phyloP scores from a whole-genome alignment of 2,329 filamentous ascomycete species.

The Tolypocladium pustulatum region DNA sequence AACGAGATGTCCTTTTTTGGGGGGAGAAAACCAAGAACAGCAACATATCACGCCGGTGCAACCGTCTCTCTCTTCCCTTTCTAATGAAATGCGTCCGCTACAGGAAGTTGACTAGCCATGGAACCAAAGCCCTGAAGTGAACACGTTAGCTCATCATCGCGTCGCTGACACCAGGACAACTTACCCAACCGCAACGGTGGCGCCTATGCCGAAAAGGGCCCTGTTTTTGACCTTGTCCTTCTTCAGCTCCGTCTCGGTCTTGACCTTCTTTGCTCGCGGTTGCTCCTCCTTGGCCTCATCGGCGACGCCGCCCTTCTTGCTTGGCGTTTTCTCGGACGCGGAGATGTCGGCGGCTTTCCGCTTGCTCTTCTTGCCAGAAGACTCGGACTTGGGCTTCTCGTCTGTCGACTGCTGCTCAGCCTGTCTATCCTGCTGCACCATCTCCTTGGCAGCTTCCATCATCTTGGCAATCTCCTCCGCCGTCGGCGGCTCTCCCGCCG shows the following conservation, averaged over 20 bases:
- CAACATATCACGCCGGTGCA: background rate
- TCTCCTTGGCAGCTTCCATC: slow-evolving; percentile 76
- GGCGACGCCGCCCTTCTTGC: slow-evolving; percentile 25
- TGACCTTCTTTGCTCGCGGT: slow-evolving; percentile 61
- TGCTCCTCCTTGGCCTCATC: slow-evolving; percentile 26
- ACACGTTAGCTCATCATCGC: slow-evolving; percentile 5
- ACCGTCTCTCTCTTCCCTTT: background rate
- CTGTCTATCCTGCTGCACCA: slow-evolving; percentile 63
- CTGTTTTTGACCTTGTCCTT: slow-evolving; percentile 80
- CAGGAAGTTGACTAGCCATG: slow-evolving; percentile 41
- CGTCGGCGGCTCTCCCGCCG: slow-evolving; percentile 54
- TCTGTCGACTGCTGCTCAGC: slow-evolving; percentile 29
- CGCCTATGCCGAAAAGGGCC: slow-evolving; percentile 75
- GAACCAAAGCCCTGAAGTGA: slow-evolving; percentile 31
- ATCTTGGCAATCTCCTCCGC: slow-evolving; percentile 73
- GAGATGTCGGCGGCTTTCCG: slow-evolving; percentile 66
- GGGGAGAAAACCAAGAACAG: background rate
- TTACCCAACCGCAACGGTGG: slow-evolving; percentile 84
- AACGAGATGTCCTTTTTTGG: background rate
- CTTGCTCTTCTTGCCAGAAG: slow-evolving; percentile 47
- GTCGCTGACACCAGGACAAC: slow-evolving; percentile 25
- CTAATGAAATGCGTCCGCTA: slow-evolving; percentile 14
- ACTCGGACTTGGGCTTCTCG: slow-evolving; percentile 23
- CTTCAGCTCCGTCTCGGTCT: slow-evolving; percentile 70
- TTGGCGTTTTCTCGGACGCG: slow-evolving; percentile 46